Conservation (phyloP, 2,329 filamentous ascomycete species). For the Paecilomyces niveus region DNA sequence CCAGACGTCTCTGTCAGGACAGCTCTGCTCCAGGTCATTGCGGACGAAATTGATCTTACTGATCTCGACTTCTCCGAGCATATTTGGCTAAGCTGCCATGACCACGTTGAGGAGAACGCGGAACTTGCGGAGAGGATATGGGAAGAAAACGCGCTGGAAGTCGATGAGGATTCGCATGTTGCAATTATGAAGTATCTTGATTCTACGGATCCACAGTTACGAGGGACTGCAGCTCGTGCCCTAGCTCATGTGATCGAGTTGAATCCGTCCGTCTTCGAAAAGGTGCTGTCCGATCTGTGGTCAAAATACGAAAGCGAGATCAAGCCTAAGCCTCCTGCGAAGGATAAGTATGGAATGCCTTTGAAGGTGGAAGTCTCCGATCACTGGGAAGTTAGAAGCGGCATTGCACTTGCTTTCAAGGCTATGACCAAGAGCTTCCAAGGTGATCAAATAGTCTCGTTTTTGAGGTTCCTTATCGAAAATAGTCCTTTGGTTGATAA, state of each 20-base stretch:
- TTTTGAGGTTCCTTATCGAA: conserved; percentile 80
- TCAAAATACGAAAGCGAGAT: conserved; percentile 68
- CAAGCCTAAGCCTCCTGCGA: conserved; percentile 73
- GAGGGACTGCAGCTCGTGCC: conserved; percentile 74
- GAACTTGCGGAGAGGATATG: conserved; percentile 82
- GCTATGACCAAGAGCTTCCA: conserved; percentile 68
- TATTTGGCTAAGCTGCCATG: conserved; percentile 89
- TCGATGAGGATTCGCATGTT: conserved; percentile 58
- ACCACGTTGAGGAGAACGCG: conserved; percentile 79
- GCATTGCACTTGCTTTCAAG: conserved; percentile 79
- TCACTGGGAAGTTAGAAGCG: conserved; percentile 85
- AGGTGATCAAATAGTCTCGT: conserved; percentile 61
- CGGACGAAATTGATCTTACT: conserved; percentile 83
- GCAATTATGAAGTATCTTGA: conserved; percentile 72
- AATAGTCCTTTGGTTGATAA: conserved; percentile 80
- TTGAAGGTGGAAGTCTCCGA: conserved; percentile 81
- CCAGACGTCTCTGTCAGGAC: conserved; percentile 73
- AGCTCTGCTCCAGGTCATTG: conserved; percentile 80
- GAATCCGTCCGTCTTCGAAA: conserved; percentile 53
- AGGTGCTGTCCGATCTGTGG: conserved; percentile 60
- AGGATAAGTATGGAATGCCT: conserved; percentile 92
- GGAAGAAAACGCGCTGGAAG: conserved; percentile 80
- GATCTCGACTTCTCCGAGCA: conserved; percentile 81
- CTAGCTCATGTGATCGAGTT: conserved; percentile 65
- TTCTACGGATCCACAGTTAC: conserved; percentile 71